Base-by-base conservation (phyloP, 129 eudicot genomes). In the Centaurea solstitialis region DNA sequence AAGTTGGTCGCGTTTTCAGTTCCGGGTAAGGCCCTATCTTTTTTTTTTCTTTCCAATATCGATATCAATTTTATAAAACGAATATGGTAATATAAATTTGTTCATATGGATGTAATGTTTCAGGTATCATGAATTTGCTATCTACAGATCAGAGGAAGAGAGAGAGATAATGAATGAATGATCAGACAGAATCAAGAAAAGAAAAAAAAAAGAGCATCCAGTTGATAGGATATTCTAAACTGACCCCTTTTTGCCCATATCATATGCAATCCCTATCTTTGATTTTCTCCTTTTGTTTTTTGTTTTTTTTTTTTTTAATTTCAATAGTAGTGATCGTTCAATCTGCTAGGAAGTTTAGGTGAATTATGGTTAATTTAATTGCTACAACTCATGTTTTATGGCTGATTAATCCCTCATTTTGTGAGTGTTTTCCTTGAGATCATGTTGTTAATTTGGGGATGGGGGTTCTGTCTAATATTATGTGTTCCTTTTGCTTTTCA, bases 151-250 rank as follows among this genome's bases (percentile, higher is more conserved):
- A 79, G 76, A 83, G 80, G 80, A 79, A 84, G 84, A 71, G 84
- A 71, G 84, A 68, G 43, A 69, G 81, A 85, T 72, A 47, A 77
- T 80, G 83, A 73, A 70, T 10, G 41, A 80, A 72, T 73, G 75
- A 83, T 83, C 68, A 83, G 87, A 91, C 90, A 89, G 88, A 89
- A 83, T 88, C 86, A 82, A 78, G 89, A 84, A 78, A n/a, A n/a
- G n/a, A n/a, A n/a, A 72, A 84, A 76, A 76, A 68, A 30, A 69
- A 61, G 73, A 81, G 85, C 78, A 66, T 76, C 79, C 70, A 76
- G 81, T 74, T 81, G 79, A 76, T 61, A 76, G 85, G 88, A 80
- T 59, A 80, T 85, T 85, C 79, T 75, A 80, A 85, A 80, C 62
- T 80, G 77, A 50, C 78, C 81, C 85, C 78, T 77, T 85, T 90